Evolutionary conservation across 23 red algal genomes (phyloP).

Genomic region (Gracilaria gracilis): DNA sequence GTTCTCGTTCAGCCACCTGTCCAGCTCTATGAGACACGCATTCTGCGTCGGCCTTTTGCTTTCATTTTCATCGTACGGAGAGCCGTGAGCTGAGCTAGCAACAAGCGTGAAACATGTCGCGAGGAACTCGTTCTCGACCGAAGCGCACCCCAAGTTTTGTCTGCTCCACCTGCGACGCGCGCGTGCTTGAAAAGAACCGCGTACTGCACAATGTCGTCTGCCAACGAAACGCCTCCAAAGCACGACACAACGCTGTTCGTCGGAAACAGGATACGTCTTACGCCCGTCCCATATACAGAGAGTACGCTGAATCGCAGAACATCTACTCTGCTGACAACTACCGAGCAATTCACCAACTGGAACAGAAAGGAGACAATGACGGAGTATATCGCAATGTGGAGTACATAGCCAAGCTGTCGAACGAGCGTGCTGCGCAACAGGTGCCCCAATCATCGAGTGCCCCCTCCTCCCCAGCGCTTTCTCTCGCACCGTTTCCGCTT

Average conservation of each 20-base stretch:
- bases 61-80: neutral
- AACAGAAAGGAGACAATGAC: neutral
- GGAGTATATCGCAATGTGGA: conserved; percentile 7
- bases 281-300: neutral
- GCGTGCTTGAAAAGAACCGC: conserved; percentile 9
- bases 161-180: neutral
- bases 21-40: conserved; percentile 1
- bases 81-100: neutral
- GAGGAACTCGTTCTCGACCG: neutral
- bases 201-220: conserved; percentile 19
- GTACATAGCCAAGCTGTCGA: neutral
- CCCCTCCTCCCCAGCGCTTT: conserved; percentile 26
- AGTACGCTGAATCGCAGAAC: conserved; percentile 10
- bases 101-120: conserved; percentile 9
- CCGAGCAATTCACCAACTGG: neutral
- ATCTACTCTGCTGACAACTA: neutral
- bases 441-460: neutral
- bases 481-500: conserved; percentile 10
- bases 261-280: conserved; percentile 15
- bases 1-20: neutral
- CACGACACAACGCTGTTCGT: neutral
- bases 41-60: neutral
- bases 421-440: neutral
- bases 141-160: neutral
- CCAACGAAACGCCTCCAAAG: neutral